Percentiles rank a stretch among this genome's conserved stretches.
Evolutionary conservation across 148 eudicot genomes (phyloP).

Genomic region (Silene latifolia): DNA sequence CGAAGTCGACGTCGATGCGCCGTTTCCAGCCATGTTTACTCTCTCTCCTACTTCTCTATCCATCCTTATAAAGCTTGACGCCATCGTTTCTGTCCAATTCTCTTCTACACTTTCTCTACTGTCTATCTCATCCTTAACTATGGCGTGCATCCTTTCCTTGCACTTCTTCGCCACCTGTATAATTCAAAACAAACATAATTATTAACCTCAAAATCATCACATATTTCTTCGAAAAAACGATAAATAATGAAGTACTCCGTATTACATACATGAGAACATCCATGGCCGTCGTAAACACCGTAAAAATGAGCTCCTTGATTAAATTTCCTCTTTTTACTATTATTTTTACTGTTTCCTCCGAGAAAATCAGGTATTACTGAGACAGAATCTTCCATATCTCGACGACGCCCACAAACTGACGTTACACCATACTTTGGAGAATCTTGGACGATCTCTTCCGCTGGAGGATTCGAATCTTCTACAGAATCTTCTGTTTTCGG

Average conservation of each 20-base stretch:
- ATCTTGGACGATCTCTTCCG: slow-evolving; percentile 2
- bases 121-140: slow-evolving; percentile 47
- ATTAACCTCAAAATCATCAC: too few relatives aligned
- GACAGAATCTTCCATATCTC: slow-evolving; percentile 89
- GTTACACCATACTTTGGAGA: slow-evolving; percentile 51
- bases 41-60: slow-evolving; percentile 47
- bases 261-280: slow-evolving; percentile 53
- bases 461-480: background rate
- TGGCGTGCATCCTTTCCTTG: slow-evolving; percentile 52
- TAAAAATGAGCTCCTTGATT: slow-evolving; percentile 35
- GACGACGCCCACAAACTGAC: slow-evolving; percentile 69
- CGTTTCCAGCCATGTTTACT: background rate
- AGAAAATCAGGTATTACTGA: slow-evolving; percentile 53
- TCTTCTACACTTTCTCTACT: slow-evolving; percentile 20
- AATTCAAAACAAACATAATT: background rate
- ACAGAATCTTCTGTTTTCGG: background rate
- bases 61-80: slow-evolving; percentile 42
- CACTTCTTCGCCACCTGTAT: slow-evolving; percentile 62
- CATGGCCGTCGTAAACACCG: slow-evolving; percentile 51
- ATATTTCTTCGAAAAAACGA: too few relatives aligned
- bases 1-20: slow-evolving; percentile 9
- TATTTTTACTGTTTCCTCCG: background rate
- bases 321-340: background rate
- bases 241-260: too few relatives aligned
- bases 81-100: slow-evolving; percentile 45